Percentiles rank a stretch among this genome's conserved stretches.
phyloP scores from a whole-genome alignment of 495 filamentous ascomycete species.

The Penicillium nucicola region DNA sequence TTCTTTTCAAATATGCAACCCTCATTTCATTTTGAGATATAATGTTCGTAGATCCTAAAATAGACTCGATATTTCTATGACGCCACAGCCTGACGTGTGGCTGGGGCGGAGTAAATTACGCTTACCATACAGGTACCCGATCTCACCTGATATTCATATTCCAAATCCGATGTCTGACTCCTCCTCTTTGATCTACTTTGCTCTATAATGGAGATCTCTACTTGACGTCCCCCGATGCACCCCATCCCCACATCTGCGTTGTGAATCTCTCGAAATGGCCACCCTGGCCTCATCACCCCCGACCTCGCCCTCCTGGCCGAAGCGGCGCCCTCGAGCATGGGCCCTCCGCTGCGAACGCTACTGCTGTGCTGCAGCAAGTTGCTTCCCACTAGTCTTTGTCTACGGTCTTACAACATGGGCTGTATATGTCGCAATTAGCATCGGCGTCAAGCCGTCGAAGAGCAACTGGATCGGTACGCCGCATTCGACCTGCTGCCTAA shows the following conservation, averaged over 20 bases:
- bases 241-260: constrained; percentile 5
- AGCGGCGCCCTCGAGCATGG: constrained; percentile 55
- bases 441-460: constrained; percentile 59
- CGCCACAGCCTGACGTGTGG: too few relatives aligned
- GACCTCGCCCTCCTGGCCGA: constrained; percentile 48
- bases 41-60: too few relatives aligned
- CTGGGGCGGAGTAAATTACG: too few relatives aligned
- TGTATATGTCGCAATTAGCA: constrained; percentile 76
- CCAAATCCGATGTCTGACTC: background rate
- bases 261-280: constrained; percentile 32
- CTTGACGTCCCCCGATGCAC: constrained; percentile 15
- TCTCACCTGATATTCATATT: background rate
- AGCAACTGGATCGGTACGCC: constrained; percentile 66
- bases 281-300: constrained; percentile 40
- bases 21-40: too few relatives aligned
- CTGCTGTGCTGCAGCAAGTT: constrained; percentile 76
- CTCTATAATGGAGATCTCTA: constrained; percentile 7
- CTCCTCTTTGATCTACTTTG: background rate
- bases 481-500: too few relatives aligned
- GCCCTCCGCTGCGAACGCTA: constrained; percentile 76
- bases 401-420: constrained; percentile 90
- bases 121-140: too few relatives aligned
- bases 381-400: constrained; percentile 86
- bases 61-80: too few relatives aligned
- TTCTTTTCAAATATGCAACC: background rate